These are phyloP conservation scores for Umbelopsis ramanniana DNA, from an alignment of 192 early-diverging fungal genomes.

Conservation along the genomic window DNA sequence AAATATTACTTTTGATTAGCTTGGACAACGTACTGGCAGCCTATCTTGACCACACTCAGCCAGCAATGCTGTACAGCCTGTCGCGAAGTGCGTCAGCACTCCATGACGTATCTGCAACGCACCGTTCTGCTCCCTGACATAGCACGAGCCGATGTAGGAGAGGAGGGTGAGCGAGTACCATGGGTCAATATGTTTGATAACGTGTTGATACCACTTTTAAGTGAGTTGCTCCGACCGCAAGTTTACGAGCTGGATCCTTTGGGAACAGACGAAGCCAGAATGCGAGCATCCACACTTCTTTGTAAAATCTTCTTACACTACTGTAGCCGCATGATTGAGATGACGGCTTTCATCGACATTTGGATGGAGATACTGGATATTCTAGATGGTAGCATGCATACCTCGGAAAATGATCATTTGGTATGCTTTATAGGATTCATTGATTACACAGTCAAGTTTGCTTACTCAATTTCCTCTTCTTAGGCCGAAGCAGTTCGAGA, in stretches of 20 bases:
- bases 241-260: conserved; percentile 63
- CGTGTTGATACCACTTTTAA: conserved; percentile 88
- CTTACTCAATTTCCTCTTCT: conserved; percentile 11
- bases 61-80: conserved; percentile 78
- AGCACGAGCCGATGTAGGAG: conserved; percentile 33
- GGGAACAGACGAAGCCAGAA: conserved; percentile 72
- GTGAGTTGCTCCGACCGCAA: conserved; percentile 81
- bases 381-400: conserved; percentile 64
- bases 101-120: conserved; percentile 82
- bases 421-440: conserved; percentile 37
- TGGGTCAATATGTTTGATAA: conserved; percentile 80
- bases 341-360: conserved; percentile 59
- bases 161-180: conserved; percentile 29
- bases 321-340: conserved; percentile 55
- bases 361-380: conserved; percentile 74
- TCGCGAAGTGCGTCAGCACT: conserved; percentile 81
- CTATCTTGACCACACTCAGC: conserved; percentile 70
- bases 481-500: conserved; percentile 77
- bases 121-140: conserved; percentile 67
- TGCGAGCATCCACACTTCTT: conserved; percentile 67
- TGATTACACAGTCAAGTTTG: conserved; percentile 5
- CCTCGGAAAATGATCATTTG: conserved; percentile 61
- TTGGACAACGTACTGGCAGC: conserved; percentile 81
- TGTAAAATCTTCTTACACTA: conserved; percentile 82
- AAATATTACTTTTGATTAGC: conserved; percentile 35